Evolutionary conservation across 768 basidiomycete species (phyloP).

Genomic region (Boletus reticulatus): DNA sequence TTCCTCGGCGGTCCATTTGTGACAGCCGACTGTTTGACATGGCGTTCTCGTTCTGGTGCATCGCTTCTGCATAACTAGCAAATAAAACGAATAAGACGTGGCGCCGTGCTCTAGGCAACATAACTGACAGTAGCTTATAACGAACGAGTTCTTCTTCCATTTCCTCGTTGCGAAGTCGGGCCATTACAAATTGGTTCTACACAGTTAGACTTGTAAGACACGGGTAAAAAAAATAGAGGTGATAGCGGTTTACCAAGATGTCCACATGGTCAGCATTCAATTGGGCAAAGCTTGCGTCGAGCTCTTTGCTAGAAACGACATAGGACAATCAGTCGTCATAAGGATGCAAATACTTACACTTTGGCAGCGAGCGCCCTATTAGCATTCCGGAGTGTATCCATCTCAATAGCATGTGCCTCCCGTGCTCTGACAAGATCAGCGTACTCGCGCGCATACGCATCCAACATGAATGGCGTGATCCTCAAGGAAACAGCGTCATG

Average conservation of each 20-base stretch:
- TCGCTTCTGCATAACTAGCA: constrained; percentile 64
- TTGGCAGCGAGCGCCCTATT: constrained; percentile 76
- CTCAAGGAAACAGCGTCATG: constrained; percentile 79
- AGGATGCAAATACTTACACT: constrained; percentile 56
- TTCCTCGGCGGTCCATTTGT: constrained; percentile 17
- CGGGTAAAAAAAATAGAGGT: not conserved
- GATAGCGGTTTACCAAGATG: constrained; percentile 52
- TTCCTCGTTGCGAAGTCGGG: constrained; percentile 87
- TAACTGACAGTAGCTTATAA: constrained; percentile 78
- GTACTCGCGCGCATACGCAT: constrained; percentile 86
- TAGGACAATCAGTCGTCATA: not conserved
- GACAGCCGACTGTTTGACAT: constrained; percentile 62
- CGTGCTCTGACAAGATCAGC: constrained; percentile 73
- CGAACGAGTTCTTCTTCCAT: constrained; percentile 91
- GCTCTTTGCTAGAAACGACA: constrained; percentile 55
- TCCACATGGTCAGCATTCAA: constrained; percentile 82
- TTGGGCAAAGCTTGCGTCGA: constrained; percentile 78
- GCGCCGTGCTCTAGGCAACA: not conserved
- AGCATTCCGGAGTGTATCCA: constrained; percentile 77
- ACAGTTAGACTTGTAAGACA: constrained; percentile 25
- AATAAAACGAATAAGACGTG: not conserved
- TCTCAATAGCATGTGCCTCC: constrained; percentile 80
- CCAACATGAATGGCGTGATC: constrained; percentile 96
- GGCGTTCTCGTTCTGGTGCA: constrained; percentile 74
- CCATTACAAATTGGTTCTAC: constrained; percentile 88